Conservation (phyloP, 352 stramenopile genomes). For the Phytophthora tentaculata region DNA sequence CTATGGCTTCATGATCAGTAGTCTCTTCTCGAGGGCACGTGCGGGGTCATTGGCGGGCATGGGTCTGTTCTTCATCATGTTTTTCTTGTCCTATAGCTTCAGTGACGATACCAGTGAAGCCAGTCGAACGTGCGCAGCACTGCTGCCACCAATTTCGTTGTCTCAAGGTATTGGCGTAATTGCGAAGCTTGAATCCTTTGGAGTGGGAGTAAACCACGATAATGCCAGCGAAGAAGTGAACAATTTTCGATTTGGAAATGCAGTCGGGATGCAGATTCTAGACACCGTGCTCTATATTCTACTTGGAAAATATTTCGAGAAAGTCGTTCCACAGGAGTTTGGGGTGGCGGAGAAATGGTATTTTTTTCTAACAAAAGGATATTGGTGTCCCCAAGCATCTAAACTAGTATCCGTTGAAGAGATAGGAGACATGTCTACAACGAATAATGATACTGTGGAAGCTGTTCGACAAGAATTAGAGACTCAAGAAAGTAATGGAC, state of each 20-base stretch:
- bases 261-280: conserved; percentile 88
- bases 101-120: conserved; percentile 49
- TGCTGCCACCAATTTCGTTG: conserved; percentile 79
- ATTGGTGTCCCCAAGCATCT: conserved; percentile 57
- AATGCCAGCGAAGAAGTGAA: conserved; percentile 50
- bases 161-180: conserved; percentile 74
- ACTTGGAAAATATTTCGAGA: conserved; percentile 91
- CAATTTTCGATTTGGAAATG: conserved; percentile 61
- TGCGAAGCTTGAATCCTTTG: conserved; percentile 58
- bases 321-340: conserved; percentile 94
- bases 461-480: conserved; percentile 43
- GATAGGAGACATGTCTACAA: conserved; percentile 27
- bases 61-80: conserved; percentile 80
- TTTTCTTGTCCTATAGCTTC: conserved; percentile 82
- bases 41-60: conserved; percentile 75
- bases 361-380: conserved; percentile 81
- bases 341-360: conserved; percentile 90
- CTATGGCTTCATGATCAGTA: conserved; percentile 81
- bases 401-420: conserved; percentile 34
- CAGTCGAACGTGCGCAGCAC: conserved; percentile 37
- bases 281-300: conserved; percentile 90
- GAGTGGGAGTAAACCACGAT: conserved; percentile 41
- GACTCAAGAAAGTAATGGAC: conserved; percentile 56
- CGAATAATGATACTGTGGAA: conserved; percentile 28
- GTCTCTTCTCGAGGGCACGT: conserved; percentile 61